Base-by-base conservation (phyloP, 208 protist genomes). In the Trypanosomatidae sp. region DNA sequence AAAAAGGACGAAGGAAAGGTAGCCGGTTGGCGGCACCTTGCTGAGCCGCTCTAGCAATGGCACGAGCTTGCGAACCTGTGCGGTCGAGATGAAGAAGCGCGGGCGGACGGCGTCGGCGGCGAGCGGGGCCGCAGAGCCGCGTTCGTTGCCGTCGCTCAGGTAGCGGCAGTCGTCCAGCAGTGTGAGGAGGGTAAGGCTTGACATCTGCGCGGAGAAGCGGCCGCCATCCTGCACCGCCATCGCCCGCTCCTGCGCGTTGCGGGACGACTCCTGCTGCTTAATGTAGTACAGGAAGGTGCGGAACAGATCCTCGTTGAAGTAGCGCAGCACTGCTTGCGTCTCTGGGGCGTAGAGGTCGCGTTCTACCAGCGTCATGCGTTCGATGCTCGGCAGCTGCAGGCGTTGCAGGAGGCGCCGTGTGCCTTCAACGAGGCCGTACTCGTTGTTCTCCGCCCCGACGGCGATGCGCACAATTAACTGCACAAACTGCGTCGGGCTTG, bases 271-370 rank as follows among this genome's bases (percentile, higher is more conserved):
- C 74, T 95, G 92, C 68, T 80, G 73, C 52, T 87, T 90, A n/a
- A 93, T 56, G 66, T 97, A 97, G 73, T 92, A 95, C 50, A 97
- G 90, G 71, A 88, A 97, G 10, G 91, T 71, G 36, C 92, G 85
- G 25, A 82, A 77, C 15, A 97, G 66, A 60, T 95, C 89, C 28
- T 92, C 82, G 56, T 73, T 73, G 77, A 93, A 97, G 64, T 88
- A 93, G 25, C 69, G 17, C 39, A 93, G 68, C 66, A 97, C 84
- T n/a, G 82, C 69, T 46, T 93, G 92, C 41, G 74, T 25, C 49
- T 92, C 86, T 1, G 71, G 43, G 43, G 56, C 69, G 59, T 83
- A 85, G 55, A 93, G 80, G 19, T 62, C 62, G 12, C 49, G 59
- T 5, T 75, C 43, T 13, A 89, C 77, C 1, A 76, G 22, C 25